Conservation (phyloP, 352 stramenopile genomes). For the Globisporangium polare region DNA sequence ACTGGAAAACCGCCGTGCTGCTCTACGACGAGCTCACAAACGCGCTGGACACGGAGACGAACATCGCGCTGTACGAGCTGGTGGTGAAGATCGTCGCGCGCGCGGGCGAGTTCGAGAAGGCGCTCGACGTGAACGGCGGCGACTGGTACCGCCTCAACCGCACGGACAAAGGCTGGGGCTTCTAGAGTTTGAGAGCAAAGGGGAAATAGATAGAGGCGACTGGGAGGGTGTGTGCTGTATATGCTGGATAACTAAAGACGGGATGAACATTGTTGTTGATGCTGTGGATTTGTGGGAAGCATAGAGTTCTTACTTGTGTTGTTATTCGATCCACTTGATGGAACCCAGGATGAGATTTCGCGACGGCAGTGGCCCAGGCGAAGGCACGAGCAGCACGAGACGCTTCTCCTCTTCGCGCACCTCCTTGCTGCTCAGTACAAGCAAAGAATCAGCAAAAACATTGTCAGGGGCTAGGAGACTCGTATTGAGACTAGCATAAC, state of each 20-base stretch:
- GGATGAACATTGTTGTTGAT: slow-evolving; percentile 2
- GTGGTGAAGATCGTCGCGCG: slow-evolving; percentile 82
- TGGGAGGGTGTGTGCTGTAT: slow-evolving; percentile 5
- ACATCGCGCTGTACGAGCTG: slow-evolving; percentile 75
- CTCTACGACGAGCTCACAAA: slow-evolving; percentile 72
- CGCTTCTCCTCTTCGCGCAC: slow-evolving; percentile 72
- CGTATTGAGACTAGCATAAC: neutral
- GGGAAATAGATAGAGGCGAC: slow-evolving; percentile 5
- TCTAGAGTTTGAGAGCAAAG: neutral
- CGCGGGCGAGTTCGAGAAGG: slow-evolving; percentile 77
- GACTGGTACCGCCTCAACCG: slow-evolving; percentile 85
- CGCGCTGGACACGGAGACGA: slow-evolving; percentile 47
- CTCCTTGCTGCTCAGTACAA: slow-evolving; percentile 50
- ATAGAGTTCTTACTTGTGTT: neutral
- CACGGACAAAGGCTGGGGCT: slow-evolving; percentile 61
- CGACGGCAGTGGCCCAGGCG: slow-evolving; percentile 70
- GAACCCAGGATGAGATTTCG: slow-evolving; percentile 76
- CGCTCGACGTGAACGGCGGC: slow-evolving; percentile 80
- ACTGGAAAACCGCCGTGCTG: slow-evolving; percentile 74
- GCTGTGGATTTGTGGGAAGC: neutral
- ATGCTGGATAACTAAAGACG: slow-evolving; percentile 2
- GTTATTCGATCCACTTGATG: slow-evolving; percentile 84
- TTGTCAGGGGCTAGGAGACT: neutral
- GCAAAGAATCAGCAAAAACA: neutral
- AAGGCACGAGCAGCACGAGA: slow-evolving; percentile 81